Percentiles rank a stretch among this genome's conserved stretches.
These are phyloP conservation scores for Trichomonas tenax DNA, from an alignment of 208 protist genomes.

Conservation along the genomic window DNA sequence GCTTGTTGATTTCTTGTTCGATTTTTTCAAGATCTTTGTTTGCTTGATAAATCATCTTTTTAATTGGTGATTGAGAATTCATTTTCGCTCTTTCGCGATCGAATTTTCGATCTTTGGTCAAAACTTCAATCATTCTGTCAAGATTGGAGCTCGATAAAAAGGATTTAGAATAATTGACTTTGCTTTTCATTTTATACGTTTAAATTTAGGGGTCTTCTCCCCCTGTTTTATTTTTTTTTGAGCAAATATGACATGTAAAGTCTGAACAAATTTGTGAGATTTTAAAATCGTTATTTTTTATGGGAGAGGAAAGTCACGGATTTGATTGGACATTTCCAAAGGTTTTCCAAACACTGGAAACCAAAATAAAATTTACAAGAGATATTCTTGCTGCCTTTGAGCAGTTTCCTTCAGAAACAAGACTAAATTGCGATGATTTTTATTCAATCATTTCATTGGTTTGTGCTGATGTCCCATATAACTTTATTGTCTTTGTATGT, in stretches of 20 bases:
- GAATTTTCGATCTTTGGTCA: background rate
- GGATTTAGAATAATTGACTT: background rate
- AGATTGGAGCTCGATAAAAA: background rate
- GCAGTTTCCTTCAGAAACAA: background rate
- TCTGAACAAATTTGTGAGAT: too few relatives aligned
- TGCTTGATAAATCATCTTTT: background rate
- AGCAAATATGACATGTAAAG: too few relatives aligned
- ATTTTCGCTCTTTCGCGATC: background rate
- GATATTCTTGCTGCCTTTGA: background rate
- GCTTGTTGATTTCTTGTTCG: background rate
- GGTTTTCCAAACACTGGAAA: background rate
- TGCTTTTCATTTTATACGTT: too few relatives aligned
- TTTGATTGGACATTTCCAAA: background rate
- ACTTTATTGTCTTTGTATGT: background rate
- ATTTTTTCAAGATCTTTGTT: background rate
- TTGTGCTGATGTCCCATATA: background rate
- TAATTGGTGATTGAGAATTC: background rate
- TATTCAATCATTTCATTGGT: background rate
- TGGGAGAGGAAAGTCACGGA: background rate
- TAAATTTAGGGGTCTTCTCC: too few relatives aligned
- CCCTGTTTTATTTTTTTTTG: too few relatives aligned
- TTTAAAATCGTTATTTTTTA: too few relatives aligned
- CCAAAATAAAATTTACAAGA: background rate
- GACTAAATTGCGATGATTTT: slow-evolving; percentile 10
- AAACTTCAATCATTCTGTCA: background rate